These are phyloP conservation scores for Rickenella mellea DNA, from an alignment of 768 basidiomycete species.

Conservation along the genomic window DNA sequence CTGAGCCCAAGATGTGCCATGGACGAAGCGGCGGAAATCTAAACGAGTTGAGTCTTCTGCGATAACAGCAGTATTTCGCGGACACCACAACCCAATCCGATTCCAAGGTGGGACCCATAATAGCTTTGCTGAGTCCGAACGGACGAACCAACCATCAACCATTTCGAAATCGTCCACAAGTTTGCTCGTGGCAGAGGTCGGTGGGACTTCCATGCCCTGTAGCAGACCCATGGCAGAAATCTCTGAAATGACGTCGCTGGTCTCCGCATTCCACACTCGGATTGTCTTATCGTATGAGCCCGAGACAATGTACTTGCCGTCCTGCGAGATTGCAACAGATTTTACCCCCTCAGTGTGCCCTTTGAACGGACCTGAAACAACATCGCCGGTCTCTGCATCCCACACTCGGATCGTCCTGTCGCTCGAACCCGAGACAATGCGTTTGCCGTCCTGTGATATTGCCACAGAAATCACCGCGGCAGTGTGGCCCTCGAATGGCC, in stretches of 20 bases:
- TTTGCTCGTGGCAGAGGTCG: no score
- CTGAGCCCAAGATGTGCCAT: no score
- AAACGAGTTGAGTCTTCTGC: no score
- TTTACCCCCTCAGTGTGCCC: conserved; percentile 18
- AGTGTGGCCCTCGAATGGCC: conserved; percentile 87
- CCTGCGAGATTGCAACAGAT: conserved; percentile 23
- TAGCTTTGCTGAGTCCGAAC: conserved; percentile 7
- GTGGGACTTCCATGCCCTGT: no score
- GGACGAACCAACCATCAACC: conserved; percentile 7
- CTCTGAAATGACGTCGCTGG: neutral
- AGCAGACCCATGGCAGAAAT: no score
- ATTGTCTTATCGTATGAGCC: conserved; percentile 27
- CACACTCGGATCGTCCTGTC: conserved; percentile 95
- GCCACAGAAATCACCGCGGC: conserved; percentile 69
- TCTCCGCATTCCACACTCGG: conserved; percentile 23
- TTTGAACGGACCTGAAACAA: conserved; percentile 16
- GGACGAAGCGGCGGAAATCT: no score
- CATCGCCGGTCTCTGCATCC: conserved; percentile 71
- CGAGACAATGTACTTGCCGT: conserved; percentile 25
- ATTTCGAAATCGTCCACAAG: no score
- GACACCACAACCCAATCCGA: conserved; percentile 14
- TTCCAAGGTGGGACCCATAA: conserved; percentile 17
- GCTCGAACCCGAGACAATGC: conserved; percentile 94
- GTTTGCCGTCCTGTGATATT: conserved; percentile 85
- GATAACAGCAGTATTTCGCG: conserved; percentile 13